Evolutionary conservation across 2,329 filamentous ascomycete genomes (phyloP), one percentile per base, ranked within the genome.

Genomic region (Fragosphaeria purpurea): DNA sequence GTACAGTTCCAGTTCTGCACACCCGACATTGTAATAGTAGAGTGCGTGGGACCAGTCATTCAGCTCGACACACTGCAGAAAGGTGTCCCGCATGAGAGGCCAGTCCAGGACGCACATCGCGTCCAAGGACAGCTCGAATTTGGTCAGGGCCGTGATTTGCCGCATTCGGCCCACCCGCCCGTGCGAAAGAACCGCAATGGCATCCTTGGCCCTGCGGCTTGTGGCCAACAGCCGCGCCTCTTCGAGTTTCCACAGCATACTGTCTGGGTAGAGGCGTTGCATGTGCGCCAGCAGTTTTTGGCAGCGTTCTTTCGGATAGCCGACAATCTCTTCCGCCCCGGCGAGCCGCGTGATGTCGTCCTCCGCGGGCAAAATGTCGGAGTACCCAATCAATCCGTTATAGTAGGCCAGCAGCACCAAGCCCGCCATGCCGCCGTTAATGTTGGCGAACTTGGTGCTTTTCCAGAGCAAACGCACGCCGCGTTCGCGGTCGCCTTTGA

Each of bases 1-100:
- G 66, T 96, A 97, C 5, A 88, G 72, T 60, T 93, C 88, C 1
- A 97, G 68, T 57, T 94, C 83, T 1, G 85, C 83, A 10, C 78
- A 76, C 7, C 83, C 93, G 2, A 86, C 85, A 56, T 95, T 85
- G 67, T 90, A 97, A 63, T 88, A 88, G 69, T 98, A 97, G 48
- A 97, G 65, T 0, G 84, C 82, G 48, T 89, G 88, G 50, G 85
- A 90, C 93, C 93, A 97, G 59, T 87, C 87, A 67, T 95, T 96
- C 50, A 93, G 75, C 50, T 86, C 82, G 9, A 87, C 72, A 57
- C 86, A 90, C 56, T 77, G 63, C 41, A 90, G 66, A 66, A 96
- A 97, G 1, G 80, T 76, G 51, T 84, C 75, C 4, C 86, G 79
- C 66, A 86, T 89, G 4, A 82, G 73, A 7, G 79, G 67, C 70